These are phyloP conservation scores for Euclidium syriacum DNA, from an alignment of 345 rosid species.

Conservation along the genomic window DNA sequence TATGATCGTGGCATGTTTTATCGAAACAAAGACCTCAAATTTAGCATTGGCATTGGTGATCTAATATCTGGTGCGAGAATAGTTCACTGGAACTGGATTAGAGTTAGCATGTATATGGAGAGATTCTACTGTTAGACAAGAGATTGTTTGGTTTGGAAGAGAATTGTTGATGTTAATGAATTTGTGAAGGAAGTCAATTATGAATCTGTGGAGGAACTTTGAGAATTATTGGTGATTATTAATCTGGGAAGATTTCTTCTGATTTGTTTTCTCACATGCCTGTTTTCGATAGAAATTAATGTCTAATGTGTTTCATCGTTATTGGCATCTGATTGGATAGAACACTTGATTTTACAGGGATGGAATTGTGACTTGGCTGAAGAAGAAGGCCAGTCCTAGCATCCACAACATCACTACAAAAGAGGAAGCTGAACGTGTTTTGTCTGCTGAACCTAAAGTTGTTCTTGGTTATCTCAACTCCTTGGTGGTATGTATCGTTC, in stretches of 20 bases:
- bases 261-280: constrained; percentile 1
- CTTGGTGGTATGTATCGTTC: constrained; percentile 37
- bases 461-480: constrained; percentile 39
- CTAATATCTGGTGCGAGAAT: not conserved
- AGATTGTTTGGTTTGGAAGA: not conserved
- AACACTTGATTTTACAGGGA: constrained; percentile 25
- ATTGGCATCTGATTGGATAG: too few species aligned
- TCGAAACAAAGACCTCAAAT: too few species aligned
- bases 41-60: constrained; percentile 10
- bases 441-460: constrained; percentile 28
- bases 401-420: constrained; percentile 31
- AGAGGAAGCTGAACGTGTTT: constrained; percentile 35
- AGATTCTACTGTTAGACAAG: too few species aligned
- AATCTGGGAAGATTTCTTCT: not conserved
- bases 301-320: not conserved
- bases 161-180: not conserved
- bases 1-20: too few species aligned
- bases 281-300: not conserved
- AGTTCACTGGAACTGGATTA: not conserved
- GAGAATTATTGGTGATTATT: not conserved
- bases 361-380: constrained; percentile 40
- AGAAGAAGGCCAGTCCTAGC: constrained; percentile 34
- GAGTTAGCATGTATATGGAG: not conserved
- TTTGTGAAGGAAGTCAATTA: not conserved
- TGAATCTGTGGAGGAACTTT: not conserved